Evolutionary conservation across 306 rosid species (phyloP).

Genomic region (Lablab purpureus): DNA sequence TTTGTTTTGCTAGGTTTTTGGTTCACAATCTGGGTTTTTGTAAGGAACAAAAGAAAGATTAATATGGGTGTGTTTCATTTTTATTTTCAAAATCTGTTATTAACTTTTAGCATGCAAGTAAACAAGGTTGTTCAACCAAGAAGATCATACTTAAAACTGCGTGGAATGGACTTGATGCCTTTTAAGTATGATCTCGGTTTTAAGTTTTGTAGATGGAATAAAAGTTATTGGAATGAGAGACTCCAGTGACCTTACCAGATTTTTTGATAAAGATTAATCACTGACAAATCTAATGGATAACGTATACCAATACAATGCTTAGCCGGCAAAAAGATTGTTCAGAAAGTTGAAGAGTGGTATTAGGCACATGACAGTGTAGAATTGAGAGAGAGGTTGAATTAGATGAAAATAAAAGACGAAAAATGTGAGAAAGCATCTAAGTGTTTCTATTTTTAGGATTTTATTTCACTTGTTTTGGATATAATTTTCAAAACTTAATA

Average conservation of each 20-base stretch:
- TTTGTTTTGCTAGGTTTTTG: slow-evolving; percentile 17
- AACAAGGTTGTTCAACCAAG: not conserved
- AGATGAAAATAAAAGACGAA: not conserved
- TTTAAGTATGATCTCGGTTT: no score
- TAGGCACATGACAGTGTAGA: not conserved
- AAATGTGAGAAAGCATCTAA: not conserved
- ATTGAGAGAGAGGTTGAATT: not conserved
- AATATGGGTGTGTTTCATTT: not conserved
- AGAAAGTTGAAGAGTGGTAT: not conserved
- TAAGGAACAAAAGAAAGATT: not conserved
- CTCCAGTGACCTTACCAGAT: no score
- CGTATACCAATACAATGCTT: no score
- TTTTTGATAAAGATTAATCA: no score
- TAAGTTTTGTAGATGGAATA: no score
- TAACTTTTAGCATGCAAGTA: not conserved
- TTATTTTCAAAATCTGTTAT: not conserved
- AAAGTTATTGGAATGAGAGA: no score
- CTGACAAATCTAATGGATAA: no score
- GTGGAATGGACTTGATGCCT: no score
- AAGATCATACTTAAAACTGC: no score
- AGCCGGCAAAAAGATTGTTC: not conserved
- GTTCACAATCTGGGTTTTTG: slow-evolving; percentile 26
- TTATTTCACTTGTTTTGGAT: not conserved
- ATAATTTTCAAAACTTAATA: not conserved
- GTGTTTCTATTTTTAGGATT: not conserved